Base-by-base conservation (phyloP, 2,329 filamentous ascomycete genomes). In the Aspergillus neoniger region DNA sequence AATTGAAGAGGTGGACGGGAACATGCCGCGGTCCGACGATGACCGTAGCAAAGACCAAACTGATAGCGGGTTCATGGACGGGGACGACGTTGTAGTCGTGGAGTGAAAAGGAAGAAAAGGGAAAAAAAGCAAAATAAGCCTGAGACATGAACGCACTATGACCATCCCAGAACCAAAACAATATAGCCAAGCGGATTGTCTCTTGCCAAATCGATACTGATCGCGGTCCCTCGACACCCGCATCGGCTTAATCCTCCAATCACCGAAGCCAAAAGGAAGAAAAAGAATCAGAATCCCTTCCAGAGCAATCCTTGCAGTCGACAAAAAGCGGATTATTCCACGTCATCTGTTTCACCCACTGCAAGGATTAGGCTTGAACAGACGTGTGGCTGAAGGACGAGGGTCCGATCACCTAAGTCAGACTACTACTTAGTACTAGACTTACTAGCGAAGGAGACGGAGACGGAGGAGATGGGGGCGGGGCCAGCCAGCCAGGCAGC, bases 51-150 rank as follows among this genome's bases (percentile, higher is more conserved):
- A 65, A 21, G n/a, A 58, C 19, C 51, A 62, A 52, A 23, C 63
- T 14, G 67, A 67, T 32, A 66, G 67, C 39, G 66, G 67, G 28
- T 72, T 71, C 44, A 71, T 72, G 69, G 73, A 76, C 59, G 67
- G 51, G 5, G 73, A 75, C 44, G 74, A 76, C 56, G 68, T 76
- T 28, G 73, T 76, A 50, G 62, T 76, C n/a, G 67, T 77, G 58
- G 68, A 74, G 54, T 73, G 64, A 62, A 12, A 32, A n/a, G n/a
- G 25, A 30, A 30, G 19, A 28, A 48, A 28, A 28, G 15, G 14
- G 23, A 7, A 44, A 44, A 10, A 21, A 21, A 43, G 38, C 23
- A 19, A 41, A 41, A 43, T 10, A 19, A 43, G 32, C 32, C 12
- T 36, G 32, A 36, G 32, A 36, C 32, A 36, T 36, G 32, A 36